phyloP scores from a whole-genome alignment of 2,329 filamentous ascomycete genomes.

The Nothomitra cinnamomea region DNA sequence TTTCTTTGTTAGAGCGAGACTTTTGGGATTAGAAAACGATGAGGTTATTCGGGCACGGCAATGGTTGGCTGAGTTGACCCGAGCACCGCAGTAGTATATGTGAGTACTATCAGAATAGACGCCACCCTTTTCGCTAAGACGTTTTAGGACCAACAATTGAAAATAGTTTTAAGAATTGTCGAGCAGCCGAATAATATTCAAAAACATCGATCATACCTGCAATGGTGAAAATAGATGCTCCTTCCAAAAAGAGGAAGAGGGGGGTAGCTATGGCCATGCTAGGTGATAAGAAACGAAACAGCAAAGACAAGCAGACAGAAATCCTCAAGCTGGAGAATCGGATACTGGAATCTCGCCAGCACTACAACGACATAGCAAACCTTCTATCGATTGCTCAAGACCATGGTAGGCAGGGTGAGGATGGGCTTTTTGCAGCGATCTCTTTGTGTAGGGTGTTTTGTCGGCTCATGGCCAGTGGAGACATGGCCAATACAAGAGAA shows the following conservation, averaged over 20 bases:
- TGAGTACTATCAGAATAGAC: too few relatives aligned
- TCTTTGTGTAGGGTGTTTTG: slow-evolving; percentile 78
- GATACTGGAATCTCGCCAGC: slow-evolving; percentile 69
- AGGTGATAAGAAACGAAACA: slow-evolving; percentile 8
- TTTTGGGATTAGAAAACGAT: slow-evolving; percentile 11
- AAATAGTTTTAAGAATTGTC: too few relatives aligned
- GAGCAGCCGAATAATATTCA: too few relatives aligned
- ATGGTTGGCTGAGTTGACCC: background rate
- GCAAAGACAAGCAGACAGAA: slow-evolving; percentile 39
- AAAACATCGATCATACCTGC: background rate
- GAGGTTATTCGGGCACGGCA: slow-evolving; percentile 21
- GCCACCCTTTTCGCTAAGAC: too few relatives aligned
- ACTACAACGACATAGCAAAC: slow-evolving; percentile 78
- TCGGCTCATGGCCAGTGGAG: slow-evolving; percentile 58
- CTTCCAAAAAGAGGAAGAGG: slow-evolving; percentile 28
- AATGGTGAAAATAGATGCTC: background rate
- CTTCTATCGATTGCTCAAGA: slow-evolving; percentile 45
- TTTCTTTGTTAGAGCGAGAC: background rate
- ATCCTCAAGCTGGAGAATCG: slow-evolving; percentile 64
- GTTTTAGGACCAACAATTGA: too few relatives aligned
- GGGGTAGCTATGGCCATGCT: slow-evolving; percentile 7
- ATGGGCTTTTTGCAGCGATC: slow-evolving; percentile 52
- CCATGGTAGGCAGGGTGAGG: slow-evolving; percentile 33
- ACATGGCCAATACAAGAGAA: slow-evolving; percentile 46
- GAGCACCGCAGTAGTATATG: too few relatives aligned